These are phyloP conservation scores for Mycena pura DNA, from an alignment of 768 basidiomycete species.

Conservation along the genomic window DNA sequence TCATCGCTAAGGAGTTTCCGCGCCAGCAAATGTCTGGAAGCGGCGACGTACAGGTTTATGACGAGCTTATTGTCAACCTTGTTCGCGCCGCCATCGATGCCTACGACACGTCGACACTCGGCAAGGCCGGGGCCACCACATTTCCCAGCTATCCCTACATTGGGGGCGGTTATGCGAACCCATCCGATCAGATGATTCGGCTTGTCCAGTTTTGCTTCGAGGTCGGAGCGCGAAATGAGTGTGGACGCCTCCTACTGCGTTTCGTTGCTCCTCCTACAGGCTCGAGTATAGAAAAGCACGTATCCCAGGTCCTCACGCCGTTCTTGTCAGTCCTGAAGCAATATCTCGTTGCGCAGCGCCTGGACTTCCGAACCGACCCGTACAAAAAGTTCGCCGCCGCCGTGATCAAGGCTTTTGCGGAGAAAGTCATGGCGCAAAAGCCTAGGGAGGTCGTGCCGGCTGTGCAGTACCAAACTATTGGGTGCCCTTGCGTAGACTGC, in stretches of 20 bases:
- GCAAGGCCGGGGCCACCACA: background rate
- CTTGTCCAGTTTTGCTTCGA: constrained; percentile 26
- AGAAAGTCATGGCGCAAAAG: constrained; percentile 20
- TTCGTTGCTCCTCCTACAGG: constrained; percentile 7
- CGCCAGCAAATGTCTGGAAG: background rate
- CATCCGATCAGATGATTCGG: constrained; percentile 3
- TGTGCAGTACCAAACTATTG: constrained; percentile 5
- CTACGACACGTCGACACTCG: background rate
- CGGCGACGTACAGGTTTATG: background rate
- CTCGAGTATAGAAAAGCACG: constrained; percentile 5
- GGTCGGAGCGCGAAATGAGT: constrained; percentile 5
- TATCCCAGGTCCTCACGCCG: constrained; percentile 18
- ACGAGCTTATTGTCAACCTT: constrained; percentile 1
- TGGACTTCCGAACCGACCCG: constrained; percentile 14
- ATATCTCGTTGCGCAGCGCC: background rate
- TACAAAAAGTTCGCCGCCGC: constrained; percentile 20
- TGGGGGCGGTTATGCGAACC: background rate
- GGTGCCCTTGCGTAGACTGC: constrained; percentile 21
- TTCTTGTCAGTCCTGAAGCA: constrained; percentile 17
- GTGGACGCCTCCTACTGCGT: constrained; percentile 11
- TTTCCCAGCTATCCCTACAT: background rate
- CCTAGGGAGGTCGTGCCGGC: constrained; percentile 9
- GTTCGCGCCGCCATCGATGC: constrained; percentile 10
- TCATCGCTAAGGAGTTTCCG: constrained; percentile 1
- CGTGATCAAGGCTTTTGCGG: constrained; percentile 19